Evolutionary conservation across 768 basidiomycete genomes (phyloP), one percentile per base, ranked within the genome.

Genomic region (Cystofilobasidium macerans): DNA sequence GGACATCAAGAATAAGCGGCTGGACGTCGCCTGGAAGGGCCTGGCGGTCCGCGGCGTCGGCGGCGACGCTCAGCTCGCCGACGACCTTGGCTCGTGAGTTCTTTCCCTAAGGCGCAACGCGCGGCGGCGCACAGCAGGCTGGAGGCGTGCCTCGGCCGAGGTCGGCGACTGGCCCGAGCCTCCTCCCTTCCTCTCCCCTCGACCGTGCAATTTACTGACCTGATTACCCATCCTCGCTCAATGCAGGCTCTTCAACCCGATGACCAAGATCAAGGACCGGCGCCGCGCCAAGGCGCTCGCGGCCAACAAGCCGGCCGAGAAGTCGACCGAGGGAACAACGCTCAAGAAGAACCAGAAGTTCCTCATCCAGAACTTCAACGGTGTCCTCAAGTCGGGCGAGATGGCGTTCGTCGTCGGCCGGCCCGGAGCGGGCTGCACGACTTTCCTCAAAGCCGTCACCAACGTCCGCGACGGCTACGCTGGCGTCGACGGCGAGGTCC

Each of bases 1-100:
- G 2, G 86, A 86, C 20, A 84, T 87, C 56, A 81, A 81, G 66
- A 83, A 85, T 71, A 88, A 88, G 80, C 84, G 85, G 67, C 85
- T 88, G 11, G 86, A 86, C 36, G 83, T 88, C 28, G 82, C 82
- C 30, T 88, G 87, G 87, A 81, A 86, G 60, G 79, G 84, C 70
- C 76, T 88, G 0, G 78, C 83, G 65, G 86, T 87, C 36, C 78
- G 82, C 8, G 85, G 83, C 36, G 65, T 79, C 4, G 86, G 85
- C 24, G 82, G 47, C 14, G 58, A 60, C 18, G 65, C 65, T 1
- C 38, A 61, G 24, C 59, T 81, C 16, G 71, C 76, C 26, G 51
- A 65, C 18, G 61, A 65, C 32, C 24, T 65, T n/a, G 33, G 28
- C 18, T 36, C 20, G 68, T 65, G 42, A 26, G 68, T 18, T 38